Evolutionary conservation across 495 filamentous ascomycete species (phyloP).

Genomic region (Penicillium turbatum): DNA sequence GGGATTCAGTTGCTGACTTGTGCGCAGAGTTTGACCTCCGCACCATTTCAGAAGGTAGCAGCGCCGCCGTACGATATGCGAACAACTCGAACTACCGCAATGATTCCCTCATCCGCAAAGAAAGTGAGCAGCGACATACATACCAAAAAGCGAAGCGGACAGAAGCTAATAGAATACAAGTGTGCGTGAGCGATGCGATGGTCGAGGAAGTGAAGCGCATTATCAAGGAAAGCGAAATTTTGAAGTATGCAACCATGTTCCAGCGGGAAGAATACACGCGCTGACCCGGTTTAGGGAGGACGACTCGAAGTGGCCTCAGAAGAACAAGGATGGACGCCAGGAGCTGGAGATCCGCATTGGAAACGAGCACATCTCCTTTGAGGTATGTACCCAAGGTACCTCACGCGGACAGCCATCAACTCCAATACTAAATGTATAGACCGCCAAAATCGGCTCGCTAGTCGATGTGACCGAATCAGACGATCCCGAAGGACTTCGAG

Average conservation of each 20-base stretch:
- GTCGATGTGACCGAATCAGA: slow-evolving; percentile 94
- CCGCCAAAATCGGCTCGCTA: slow-evolving; percentile 95
- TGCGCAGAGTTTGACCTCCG: slow-evolving; percentile 90
- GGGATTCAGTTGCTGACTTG: slow-evolving; percentile 26
- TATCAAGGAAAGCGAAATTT: slow-evolving; percentile 95
- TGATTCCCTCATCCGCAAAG: slow-evolving; percentile 98
- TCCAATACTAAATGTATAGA: slow-evolving; percentile 49
- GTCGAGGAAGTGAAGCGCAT: slow-evolving; percentile 94
- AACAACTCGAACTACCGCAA: slow-evolving; percentile 99
- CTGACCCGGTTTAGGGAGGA: slow-evolving; percentile 67
- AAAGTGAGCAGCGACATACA: slow-evolving; percentile 63
- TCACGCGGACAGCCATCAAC: background rate
- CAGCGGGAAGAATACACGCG: background rate
- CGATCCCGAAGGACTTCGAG: slow-evolving; percentile 92
- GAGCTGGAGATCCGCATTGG: slow-evolving; percentile 94
- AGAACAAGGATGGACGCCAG: slow-evolving; percentile 98
- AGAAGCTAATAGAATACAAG: slow-evolving; percentile 46
- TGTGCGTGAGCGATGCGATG: slow-evolving; percentile 93
- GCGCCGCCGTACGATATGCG: slow-evolving; percentile 91
- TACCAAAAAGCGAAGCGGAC: background rate
- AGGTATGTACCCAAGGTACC: slow-evolving; percentile 49
- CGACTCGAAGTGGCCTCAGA: slow-evolving; percentile 98
- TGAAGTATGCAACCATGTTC: slow-evolving; percentile 63
- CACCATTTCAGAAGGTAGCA: slow-evolving; percentile 87
- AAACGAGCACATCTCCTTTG: slow-evolving; percentile 96